phyloP scores from a whole-genome alignment of 306 rosid genomes.

The Parietaria judaica region DNA sequence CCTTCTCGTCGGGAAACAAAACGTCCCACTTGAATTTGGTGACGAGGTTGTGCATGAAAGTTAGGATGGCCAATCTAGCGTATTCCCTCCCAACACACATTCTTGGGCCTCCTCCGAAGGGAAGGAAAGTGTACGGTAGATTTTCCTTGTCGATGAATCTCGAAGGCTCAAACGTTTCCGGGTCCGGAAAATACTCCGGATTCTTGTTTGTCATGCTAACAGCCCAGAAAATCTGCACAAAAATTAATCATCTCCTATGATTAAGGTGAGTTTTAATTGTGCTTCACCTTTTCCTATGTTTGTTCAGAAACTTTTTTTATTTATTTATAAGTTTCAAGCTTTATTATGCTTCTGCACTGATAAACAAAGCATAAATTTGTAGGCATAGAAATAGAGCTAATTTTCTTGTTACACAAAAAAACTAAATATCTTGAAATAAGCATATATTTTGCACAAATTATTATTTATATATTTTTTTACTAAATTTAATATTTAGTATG shows the following conservation, averaged over 20 bases:
- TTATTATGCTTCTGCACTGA: no score
- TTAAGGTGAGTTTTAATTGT: no score
- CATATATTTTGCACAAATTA: no score
- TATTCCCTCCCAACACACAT: slow-evolving; percentile 18
- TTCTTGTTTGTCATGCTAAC: slow-evolving; percentile 19
- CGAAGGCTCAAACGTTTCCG: slow-evolving; percentile 18
- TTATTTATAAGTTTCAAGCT: no score
- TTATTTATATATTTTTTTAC: no score
- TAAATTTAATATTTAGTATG: no score
- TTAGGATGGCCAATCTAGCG: slow-evolving; percentile 6
- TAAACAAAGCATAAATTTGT: background rate
- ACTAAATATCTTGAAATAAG: no score
- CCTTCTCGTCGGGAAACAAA: slow-evolving; percentile 2
- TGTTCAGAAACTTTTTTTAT: no score
- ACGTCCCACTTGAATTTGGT: slow-evolving; percentile 14
- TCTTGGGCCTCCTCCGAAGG: slow-evolving; percentile 25
- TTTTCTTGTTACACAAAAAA: no score
- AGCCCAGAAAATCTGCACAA: slow-evolving; percentile 23
- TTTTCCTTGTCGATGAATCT: slow-evolving; percentile 5
- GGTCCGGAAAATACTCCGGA: slow-evolving; percentile 16
- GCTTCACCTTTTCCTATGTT: no score
- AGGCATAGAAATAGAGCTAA: background rate
- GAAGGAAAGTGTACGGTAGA: slow-evolving; percentile 3
- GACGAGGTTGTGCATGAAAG: slow-evolving; percentile 18
- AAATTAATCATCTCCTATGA: no score